Evolutionary conservation across 768 basidiomycete genomes (phyloP).

Genomic region (Xerocomus spinulosus): DNA sequence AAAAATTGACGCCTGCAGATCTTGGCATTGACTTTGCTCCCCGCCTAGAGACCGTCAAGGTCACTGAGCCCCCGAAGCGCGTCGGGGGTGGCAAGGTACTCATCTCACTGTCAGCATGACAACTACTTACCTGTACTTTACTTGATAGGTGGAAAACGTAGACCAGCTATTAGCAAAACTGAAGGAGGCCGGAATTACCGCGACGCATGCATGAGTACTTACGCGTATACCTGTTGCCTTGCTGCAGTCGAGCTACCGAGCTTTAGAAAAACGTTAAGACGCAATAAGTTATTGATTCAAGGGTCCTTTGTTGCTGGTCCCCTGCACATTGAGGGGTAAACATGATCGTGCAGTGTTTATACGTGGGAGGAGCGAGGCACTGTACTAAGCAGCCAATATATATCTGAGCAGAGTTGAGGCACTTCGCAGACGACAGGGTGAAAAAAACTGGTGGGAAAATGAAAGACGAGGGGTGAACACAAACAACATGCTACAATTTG

Average conservation of each 20-base stretch:
- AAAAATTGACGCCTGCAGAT: slow-evolving; percentile 75
- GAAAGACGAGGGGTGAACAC: slow-evolving; percentile 7
- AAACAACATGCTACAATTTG: slow-evolving; percentile 28
- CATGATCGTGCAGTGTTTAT: slow-evolving; percentile 14
- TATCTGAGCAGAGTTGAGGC: slow-evolving; percentile 18
- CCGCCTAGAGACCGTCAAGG: slow-evolving; percentile 78
- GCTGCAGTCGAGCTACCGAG: neutral
- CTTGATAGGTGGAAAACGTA: slow-evolving; percentile 63
- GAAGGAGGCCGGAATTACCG: slow-evolving; percentile 71
- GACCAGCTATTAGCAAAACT: slow-evolving; percentile 88
- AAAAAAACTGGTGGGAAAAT: slow-evolving; percentile 5
- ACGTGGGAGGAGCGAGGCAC: slow-evolving; percentile 6
- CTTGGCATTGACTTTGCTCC: slow-evolving; percentile 83
- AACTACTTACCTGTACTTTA: neutral
- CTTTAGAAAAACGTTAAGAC: neutral
- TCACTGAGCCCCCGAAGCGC: slow-evolving; percentile 85
- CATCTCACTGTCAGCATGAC: neutral
- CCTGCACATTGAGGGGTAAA: slow-evolving; percentile 14
- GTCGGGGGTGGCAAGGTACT: slow-evolving; percentile 84
- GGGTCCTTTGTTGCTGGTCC: slow-evolving; percentile 5
- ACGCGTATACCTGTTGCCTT: slow-evolving; percentile 6
- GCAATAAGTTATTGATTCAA: slow-evolving; percentile 19
- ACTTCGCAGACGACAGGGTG: slow-evolving; percentile 7
- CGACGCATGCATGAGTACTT: slow-evolving; percentile 21
- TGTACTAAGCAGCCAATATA: slow-evolving; percentile 22